A percentile compares a stretch with the other conserved stretches of the same genome.
Conservation (phyloP, 306 rosid genomes). For the Boehmeria nivea region DNA sequence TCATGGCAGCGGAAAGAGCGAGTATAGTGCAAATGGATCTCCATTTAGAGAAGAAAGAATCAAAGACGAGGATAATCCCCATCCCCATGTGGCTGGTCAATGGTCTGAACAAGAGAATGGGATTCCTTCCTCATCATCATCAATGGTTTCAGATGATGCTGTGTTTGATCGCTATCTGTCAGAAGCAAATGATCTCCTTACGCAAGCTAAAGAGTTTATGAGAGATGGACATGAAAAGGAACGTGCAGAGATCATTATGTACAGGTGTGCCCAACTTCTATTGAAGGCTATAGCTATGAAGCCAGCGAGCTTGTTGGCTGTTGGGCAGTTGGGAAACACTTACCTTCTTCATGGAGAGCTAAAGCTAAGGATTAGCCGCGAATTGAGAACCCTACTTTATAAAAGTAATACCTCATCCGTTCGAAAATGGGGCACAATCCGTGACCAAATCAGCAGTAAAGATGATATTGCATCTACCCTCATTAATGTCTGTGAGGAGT, state of each 20-base stretch:
- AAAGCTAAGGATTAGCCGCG: constrained; percentile 73
- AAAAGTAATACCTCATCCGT: constrained; percentile 37
- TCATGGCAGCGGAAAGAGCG: constrained; percentile 21
- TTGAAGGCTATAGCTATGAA: constrained; percentile 73
- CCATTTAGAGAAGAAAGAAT: constrained; percentile 24
- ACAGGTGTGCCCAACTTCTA: constrained; percentile 62
- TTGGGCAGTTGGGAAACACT: constrained; percentile 82
- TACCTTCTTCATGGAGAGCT: constrained; percentile 96
- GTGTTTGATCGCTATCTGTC: constrained; percentile 62
- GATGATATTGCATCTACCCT: constrained; percentile 64
- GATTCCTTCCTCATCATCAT: constrained; percentile 38
- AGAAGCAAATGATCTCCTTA: constrained; percentile 70
- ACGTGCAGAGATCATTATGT: constrained; percentile 63
- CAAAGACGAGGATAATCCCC: constrained; percentile 21
- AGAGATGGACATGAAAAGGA: constrained; percentile 47
- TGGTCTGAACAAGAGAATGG: no score
- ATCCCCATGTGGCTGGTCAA: constrained; percentile 24
- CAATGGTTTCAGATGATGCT: constrained; percentile 58
- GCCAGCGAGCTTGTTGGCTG: constrained; percentile 93
- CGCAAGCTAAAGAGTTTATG: constrained; percentile 65
- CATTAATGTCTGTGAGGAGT: constrained; percentile 74
- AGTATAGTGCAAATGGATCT: constrained; percentile 27
- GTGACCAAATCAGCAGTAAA: constrained; percentile 35
- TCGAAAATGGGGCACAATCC: constrained; percentile 42
- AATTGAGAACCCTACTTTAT: constrained; percentile 59